Percentiles rank a stretch among this genome's conserved stretches.
Conservation (phyloP, 495 filamentous ascomycete genomes). For the Pseudevernia furfuracea region DNA sequence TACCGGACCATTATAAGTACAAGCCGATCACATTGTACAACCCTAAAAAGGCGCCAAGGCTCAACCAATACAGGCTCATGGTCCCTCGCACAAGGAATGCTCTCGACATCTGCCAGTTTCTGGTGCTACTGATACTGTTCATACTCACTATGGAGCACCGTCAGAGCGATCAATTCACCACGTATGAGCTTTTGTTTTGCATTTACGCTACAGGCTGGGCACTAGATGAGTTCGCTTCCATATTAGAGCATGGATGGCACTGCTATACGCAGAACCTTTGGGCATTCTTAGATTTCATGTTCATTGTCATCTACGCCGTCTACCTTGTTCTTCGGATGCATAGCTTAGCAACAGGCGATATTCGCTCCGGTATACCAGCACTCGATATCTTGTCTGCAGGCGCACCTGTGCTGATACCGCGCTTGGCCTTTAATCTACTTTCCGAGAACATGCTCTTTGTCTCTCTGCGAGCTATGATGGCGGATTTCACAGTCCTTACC, state of each 20-base stretch:
- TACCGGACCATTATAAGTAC: conserved; percentile 68
- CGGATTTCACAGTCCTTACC: conserved; percentile 59
- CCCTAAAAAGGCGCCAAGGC: conserved; percentile 52
- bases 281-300: conserved; percentile 69
- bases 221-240: conserved; percentile 62
- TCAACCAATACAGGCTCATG: conserved; percentile 69
- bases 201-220: conserved; percentile 65
- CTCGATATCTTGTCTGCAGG: conserved; percentile 62
- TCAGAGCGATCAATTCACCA: conserved; percentile 41
- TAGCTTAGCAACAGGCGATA: conserved; percentile 38
- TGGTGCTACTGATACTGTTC: conserved; percentile 53
- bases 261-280: conserved; percentile 73
- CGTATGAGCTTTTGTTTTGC: conserved; percentile 51
- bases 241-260: conserved; percentile 65
- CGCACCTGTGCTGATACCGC: conserved; percentile 62
- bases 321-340: conserved; percentile 56
- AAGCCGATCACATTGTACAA: conserved; percentile 63
- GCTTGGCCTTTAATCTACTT: conserved; percentile 65
- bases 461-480: conserved; percentile 65
- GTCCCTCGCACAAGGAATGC: conserved; percentile 62
- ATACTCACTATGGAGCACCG: conserved; percentile 56
- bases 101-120: conserved; percentile 60
- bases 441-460: conserved; percentile 69
- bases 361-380: conserved; percentile 45
- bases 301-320: conserved; percentile 50